Percentiles rank a stretch among this genome's conserved stretches.
phyloP scores from a whole-genome alignment of 2,329 filamentous ascomycete species.

The Trichophyton benhamiae region DNA sequence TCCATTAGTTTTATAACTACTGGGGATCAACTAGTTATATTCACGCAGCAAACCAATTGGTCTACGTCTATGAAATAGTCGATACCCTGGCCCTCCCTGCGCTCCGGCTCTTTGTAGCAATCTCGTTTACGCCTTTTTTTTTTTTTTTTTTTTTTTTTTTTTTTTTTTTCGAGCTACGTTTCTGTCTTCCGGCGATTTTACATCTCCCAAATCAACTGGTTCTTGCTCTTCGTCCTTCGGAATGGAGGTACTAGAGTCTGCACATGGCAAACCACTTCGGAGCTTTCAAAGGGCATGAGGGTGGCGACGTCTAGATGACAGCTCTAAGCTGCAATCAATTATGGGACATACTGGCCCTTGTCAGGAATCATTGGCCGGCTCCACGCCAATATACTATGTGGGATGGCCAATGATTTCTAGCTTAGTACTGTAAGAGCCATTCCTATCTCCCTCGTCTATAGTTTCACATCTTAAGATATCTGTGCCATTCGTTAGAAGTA shows the following conservation, averaged over 20 bases:
- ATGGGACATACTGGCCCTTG: too few relatives aligned
- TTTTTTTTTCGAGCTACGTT: background rate
- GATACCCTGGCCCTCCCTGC: background rate
- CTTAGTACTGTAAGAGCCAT: background rate
- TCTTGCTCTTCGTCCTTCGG: background rate
- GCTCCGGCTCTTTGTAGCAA: background rate
- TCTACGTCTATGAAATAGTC: too few relatives aligned
- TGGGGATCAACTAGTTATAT: too few relatives aligned
- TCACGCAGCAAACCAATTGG: too few relatives aligned
- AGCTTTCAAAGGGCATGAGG: background rate
- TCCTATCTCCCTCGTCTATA: background rate
- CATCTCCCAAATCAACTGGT: background rate
- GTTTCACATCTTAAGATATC: background rate
- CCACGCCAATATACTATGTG: too few relatives aligned
- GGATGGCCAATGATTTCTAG: too few relatives aligned
- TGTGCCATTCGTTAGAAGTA: background rate
- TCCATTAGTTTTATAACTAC: too few relatives aligned
- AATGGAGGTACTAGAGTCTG: slow-evolving; percentile 1
- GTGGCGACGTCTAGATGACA: background rate
- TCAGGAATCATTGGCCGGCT: too few relatives aligned
- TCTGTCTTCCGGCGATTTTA: background rate
- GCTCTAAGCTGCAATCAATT: background rate
- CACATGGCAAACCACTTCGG: background rate
- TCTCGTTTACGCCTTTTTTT: too few relatives aligned
- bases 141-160: too few relatives aligned